Base-by-base conservation (phyloP, 176 grass and related monocot genomes). In the Oryza coarctata region DNA sequence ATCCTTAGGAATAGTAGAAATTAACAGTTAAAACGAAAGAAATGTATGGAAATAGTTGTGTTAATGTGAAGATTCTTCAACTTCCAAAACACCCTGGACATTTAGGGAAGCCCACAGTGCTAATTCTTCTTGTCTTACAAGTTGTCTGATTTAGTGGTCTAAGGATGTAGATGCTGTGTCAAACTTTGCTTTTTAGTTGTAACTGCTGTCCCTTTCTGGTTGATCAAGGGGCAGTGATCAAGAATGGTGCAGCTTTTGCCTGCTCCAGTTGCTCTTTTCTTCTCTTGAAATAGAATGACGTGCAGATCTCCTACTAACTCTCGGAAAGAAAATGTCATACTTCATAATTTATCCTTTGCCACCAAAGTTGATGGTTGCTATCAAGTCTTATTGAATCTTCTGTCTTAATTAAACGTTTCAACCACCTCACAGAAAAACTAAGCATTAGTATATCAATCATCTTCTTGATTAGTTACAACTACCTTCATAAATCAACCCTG, bases 11-110 rank as follows among this genome's bases (percentile, higher is more conserved):
- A 9, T 15, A 33, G 33, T 63, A 63, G 7, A 7, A 17, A 47
- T 25, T 79, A 47, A 74, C 47, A 67, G n/a, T 17, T 2, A 29
- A 57, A 73, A 74, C 18, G 34, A 73, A 79, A 34, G 4, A 79
- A 76, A 14, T 2, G 1, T 13, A 80, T 25, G 2, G 22, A 76
- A 20, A n/a, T 29, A 18, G 10, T 28, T 65, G 14, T 14, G 43
- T 1, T 65, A 52, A 62, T 33, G 5, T n/a, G 14, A 28, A 76
- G 63, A 71, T 63, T 71, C 44, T 57, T 70, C 2, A 34, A 55
- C 25, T 57, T 76, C 4, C 44, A 34, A 20, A 35, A 39, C 25
- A 30, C 29, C 12, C 35, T 45, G 22, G 36, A 89, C 55, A 33
- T 29, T 36, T 58, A 80, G 52, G 3, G 26, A 2, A 36, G 65